Evolutionary conservation across 202 grass and related monocot species (phyloP).

Genomic region (Schoenoplectus tabernaemontani): DNA sequence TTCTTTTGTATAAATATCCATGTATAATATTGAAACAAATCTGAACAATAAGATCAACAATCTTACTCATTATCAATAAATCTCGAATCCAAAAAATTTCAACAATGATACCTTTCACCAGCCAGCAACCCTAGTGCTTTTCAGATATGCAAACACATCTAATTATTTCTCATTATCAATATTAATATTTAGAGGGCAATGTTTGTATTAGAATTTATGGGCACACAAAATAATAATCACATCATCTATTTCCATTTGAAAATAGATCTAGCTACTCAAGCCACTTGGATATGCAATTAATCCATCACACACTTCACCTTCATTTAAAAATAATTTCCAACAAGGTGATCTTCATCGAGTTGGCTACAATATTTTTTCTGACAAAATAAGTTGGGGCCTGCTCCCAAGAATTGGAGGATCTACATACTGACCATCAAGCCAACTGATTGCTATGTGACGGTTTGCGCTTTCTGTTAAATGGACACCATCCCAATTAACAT

Average conservation of each 20-base stretch:
- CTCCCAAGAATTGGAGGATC: background rate
- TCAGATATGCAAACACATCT: no score
- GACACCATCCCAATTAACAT: conserved; percentile 11
- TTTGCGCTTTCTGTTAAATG: conserved; percentile 18
- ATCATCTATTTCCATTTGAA: background rate
- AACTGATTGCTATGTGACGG: background rate
- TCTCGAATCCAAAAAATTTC: no score
- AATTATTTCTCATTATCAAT: no score
- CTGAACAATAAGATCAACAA: no score
- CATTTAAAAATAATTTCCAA: background rate
- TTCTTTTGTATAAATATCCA: no score
- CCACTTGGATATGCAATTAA: no score
- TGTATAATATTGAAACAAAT: no score
- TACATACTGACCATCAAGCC: background rate
- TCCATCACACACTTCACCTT: background rate
- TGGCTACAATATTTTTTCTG: background rate
- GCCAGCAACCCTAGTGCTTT: no score
- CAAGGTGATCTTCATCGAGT: background rate
- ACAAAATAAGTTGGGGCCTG: background rate
- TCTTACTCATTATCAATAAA: no score
- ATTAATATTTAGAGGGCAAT: background rate
- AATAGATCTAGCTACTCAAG: no score
- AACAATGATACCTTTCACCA: no score
- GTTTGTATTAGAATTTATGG: background rate
- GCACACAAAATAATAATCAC: background rate